phyloP scores from a whole-genome alignment of 176 grass and related monocot genomes.

The Alopecurus myosuroides region DNA sequence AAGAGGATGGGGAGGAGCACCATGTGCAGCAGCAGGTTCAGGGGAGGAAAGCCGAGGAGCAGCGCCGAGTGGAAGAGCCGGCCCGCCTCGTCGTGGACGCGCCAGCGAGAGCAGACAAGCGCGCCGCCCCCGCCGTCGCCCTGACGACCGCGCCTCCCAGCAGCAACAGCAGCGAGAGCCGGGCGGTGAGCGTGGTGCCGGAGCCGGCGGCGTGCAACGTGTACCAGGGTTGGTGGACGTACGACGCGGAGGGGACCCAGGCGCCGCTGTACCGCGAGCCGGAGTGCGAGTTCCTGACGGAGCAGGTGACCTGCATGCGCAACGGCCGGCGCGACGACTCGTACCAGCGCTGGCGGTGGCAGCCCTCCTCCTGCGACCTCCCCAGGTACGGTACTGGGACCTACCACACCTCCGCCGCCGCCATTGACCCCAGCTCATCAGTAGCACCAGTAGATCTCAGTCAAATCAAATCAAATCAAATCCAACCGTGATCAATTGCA shows the following conservation, averaged over 20 bases:
- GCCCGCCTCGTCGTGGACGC: background rate
- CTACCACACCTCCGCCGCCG: background rate
- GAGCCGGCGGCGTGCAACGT: constrained; percentile 50
- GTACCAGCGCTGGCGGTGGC: constrained; percentile 88
- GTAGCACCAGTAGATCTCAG: background rate
- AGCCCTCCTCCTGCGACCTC: constrained; percentile 53
- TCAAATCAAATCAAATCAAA: background rate
- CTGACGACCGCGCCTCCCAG: background rate
- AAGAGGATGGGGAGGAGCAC: background rate
- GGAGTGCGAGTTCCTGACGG: constrained; percentile 84
- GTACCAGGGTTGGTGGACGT: constrained; percentile 63
- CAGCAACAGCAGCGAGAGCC: background rate
- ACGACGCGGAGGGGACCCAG: constrained; percentile 38
- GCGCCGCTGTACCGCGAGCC: constrained; percentile 55
- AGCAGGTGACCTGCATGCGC: constrained; percentile 96
- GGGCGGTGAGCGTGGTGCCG: background rate
- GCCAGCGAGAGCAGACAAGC: background rate
- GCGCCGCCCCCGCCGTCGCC: background rate
- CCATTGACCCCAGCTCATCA: background rate
- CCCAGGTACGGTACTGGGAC: constrained; percentile 20
- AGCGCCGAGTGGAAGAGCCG: background rate
- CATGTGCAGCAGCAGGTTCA: background rate
- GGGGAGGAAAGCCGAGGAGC: background rate
- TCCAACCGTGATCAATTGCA: background rate
- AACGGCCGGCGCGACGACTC: constrained; percentile 77